Evolutionary conservation across 441 rosid genomes (phyloP).

Genomic region (Mallotus repandus): DNA sequence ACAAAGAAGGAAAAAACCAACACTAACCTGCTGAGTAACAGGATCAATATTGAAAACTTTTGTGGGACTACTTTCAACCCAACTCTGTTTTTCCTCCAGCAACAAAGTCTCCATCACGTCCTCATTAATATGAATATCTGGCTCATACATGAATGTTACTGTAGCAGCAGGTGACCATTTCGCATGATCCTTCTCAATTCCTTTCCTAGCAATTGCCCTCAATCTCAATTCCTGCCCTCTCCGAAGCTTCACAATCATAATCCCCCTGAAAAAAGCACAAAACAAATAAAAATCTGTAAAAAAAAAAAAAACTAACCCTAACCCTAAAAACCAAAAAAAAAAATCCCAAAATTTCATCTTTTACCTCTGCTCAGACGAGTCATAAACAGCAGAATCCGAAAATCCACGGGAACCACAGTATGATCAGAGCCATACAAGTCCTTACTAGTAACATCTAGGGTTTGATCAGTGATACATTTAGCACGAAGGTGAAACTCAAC

Average conservation of each 20-base stretch:
- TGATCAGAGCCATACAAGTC: conserved; percentile 84
- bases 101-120: conserved; percentile 80
- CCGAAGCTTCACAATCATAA: conserved; percentile 80
- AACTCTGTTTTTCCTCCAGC: conserved; percentile 60
- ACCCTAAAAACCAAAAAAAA: not conserved
- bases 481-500: conserved; percentile 87
- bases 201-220: conserved; percentile 89
- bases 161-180: conserved; percentile 99
- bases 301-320: not conserved
- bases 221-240: conserved; percentile 83
- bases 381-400: conserved; percentile 49
- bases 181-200: conserved; percentile 95
- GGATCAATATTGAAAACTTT: conserved; percentile 74
- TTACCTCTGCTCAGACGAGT: conserved; percentile 64
- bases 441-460: conserved; percentile 86
- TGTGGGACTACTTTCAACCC: conserved; percentile 89
- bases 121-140: conserved; percentile 83
- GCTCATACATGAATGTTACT: conserved; percentile 89
- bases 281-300: not conserved
- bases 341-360: not conserved
- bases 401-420: conserved; percentile 82
- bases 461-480: conserved; percentile 75
- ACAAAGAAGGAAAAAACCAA: not conserved
- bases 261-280: conserved; percentile 48
- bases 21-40: conserved; percentile 56